A percentile compares a stretch with the other conserved stretches of the same genome.
Evolutionary conservation across 2,329 filamentous ascomycete genomes (phyloP).

Genomic region (Metarhizium rileyi): DNA sequence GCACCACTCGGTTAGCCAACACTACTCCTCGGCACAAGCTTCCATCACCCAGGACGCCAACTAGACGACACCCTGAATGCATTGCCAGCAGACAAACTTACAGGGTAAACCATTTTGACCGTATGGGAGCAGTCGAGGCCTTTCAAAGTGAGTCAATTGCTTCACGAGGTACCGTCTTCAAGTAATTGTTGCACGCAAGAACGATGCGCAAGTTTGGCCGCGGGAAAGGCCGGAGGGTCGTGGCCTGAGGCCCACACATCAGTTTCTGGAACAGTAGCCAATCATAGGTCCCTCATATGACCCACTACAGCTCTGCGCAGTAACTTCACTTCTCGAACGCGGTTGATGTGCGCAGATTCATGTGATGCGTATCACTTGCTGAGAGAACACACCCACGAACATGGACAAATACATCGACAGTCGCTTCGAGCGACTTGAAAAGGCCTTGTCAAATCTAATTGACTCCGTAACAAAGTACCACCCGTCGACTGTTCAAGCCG

Average conservation of each 20-base stretch:
- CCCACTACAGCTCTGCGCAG: slow-evolving; percentile 12
- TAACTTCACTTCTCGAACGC: not conserved
- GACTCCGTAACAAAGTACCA: slow-evolving; percentile 78
- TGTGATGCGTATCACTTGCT: not conserved
- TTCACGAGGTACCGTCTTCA: slow-evolving; percentile 11
- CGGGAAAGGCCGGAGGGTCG: slow-evolving; percentile 22
- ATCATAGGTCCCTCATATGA: slow-evolving; percentile 8
- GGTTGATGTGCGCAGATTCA: not conserved
- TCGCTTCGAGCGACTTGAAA: slow-evolving; percentile 58
- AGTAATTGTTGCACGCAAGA: slow-evolving; percentile 14
- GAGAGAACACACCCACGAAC: not conserved
- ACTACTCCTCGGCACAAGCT: not conserved
- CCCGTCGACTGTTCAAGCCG: slow-evolving; percentile 56
- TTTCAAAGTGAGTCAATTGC: slow-evolving; percentile 26
- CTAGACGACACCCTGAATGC: not conserved
- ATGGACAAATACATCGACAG: slow-evolving; percentile 56
- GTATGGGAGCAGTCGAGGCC: slow-evolving; percentile 18
- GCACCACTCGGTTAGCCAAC: slow-evolving; percentile 21
- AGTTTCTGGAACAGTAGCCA: slow-evolving; percentile 5
- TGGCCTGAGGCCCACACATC: slow-evolving; percentile 19
- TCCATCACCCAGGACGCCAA: not conserved
- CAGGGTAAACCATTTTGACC: slow-evolving; percentile 32
- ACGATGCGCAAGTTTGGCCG: slow-evolving; percentile 24
- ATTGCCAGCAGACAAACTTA: slow-evolving; percentile 16
- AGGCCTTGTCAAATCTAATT: slow-evolving; percentile 57